Evolutionary conservation across 768 basidiomycete species (phyloP).

Genomic region (Lactarius indigo): DNA sequence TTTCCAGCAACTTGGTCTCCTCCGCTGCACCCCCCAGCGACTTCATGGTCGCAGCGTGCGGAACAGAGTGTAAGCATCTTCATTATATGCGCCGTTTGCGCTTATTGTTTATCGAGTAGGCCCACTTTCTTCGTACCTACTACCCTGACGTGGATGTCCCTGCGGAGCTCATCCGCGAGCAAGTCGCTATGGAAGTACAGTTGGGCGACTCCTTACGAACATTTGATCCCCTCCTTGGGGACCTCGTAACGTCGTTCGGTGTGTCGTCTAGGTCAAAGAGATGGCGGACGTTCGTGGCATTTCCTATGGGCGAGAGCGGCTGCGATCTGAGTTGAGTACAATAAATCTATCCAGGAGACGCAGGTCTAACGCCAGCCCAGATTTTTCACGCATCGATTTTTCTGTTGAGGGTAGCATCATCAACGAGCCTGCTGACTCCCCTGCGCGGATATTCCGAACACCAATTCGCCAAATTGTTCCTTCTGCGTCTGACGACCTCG

Average conservation of each 20-base stretch:
- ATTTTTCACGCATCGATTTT: slow-evolving; percentile 44
- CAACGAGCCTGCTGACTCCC: slow-evolving; percentile 41
- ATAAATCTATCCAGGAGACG: background rate
- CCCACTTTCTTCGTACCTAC: slow-evolving; percentile 66
- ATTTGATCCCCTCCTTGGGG: slow-evolving; percentile 60
- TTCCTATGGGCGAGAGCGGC: slow-evolving; percentile 61
- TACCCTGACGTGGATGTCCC: slow-evolving; percentile 73
- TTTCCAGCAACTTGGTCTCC: slow-evolving; percentile 58
- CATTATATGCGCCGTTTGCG: slow-evolving; percentile 5
- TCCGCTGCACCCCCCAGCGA: slow-evolving; percentile 31
- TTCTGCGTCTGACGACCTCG: slow-evolving; percentile 1
- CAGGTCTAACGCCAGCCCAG: slow-evolving; percentile 33
- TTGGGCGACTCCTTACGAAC: slow-evolving; percentile 33
- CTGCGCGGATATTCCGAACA: slow-evolving; percentile 52
- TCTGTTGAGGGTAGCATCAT: slow-evolving; percentile 29
- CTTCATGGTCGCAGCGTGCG: slow-evolving; percentile 44
- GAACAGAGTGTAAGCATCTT: slow-evolving; percentile 59
- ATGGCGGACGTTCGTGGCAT: slow-evolving; percentile 41
- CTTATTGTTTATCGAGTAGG: slow-evolving; percentile 38
- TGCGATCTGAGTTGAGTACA: slow-evolving; percentile 57
- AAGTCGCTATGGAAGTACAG: slow-evolving; percentile 48
- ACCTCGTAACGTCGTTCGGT: slow-evolving; percentile 44
- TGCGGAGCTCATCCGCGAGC: slow-evolving; percentile 56
- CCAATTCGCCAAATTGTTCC: slow-evolving; percentile 62
- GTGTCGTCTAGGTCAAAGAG: slow-evolving; percentile 29